Conservation (phyloP, 148 eudicot species). For the Rhododendron griersonianum region DNA sequence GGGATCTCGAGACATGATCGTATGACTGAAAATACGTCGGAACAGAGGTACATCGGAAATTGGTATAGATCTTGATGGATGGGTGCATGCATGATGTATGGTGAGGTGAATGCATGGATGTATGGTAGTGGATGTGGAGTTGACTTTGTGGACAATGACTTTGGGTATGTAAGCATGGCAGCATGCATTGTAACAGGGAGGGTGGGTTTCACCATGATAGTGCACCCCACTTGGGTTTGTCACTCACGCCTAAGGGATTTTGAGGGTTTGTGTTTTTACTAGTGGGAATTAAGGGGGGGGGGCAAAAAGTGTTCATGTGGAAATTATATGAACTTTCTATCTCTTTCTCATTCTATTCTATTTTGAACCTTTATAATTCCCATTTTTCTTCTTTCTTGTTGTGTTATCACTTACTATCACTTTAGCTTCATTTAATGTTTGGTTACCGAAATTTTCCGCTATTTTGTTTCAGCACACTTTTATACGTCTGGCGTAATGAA, state of each 20-base stretch:
- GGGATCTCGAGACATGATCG: not conserved
- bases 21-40: not conserved
- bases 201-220: conserved; percentile 26
- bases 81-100: conserved; percentile 9
- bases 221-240: conserved; percentile 39
- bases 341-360: not conserved
- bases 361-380: not conserved
- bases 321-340: conserved; percentile 13
- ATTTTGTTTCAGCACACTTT: not conserved
- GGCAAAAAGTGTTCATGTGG: conserved; percentile 8
- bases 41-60: not conserved
- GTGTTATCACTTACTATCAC: not conserved
- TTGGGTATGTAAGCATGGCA: not conserved
- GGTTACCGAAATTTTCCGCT: not conserved
- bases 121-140: conserved; percentile 24
- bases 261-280: not conserved
- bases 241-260: conserved; percentile 44
- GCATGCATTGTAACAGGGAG: conserved; percentile 15
- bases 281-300: not conserved
- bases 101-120: conserved; percentile 11
- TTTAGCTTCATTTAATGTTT: not conserved
- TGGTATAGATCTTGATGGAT: not conserved
- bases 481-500: not conserved
- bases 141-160: conserved; percentile 20
- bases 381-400: not conserved